Conservation (phyloP, 345 rosid genomes). For the Jatropha curcas region DNA sequence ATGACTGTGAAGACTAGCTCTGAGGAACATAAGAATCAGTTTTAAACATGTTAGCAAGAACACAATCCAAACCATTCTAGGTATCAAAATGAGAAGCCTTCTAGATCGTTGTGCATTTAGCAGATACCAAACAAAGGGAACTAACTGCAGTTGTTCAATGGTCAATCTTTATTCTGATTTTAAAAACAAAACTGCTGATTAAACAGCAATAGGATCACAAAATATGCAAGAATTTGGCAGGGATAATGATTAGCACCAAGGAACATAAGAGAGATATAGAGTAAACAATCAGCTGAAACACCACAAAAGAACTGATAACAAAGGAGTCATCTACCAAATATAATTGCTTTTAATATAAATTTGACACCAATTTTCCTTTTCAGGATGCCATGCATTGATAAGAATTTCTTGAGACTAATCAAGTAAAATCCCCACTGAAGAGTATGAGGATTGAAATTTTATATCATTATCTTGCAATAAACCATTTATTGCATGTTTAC, state of each 20-base stretch:
- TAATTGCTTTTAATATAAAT: not conserved
- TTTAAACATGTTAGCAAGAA: not conserved
- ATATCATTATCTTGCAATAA: not conserved
- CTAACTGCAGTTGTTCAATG: not conserved
- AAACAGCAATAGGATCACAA: not conserved
- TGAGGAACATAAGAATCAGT: not conserved
- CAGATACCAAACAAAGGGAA: not conserved
- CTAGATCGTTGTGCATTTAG: not conserved
- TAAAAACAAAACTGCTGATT: no score
- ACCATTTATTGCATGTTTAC: no score
- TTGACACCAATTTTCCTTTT: not conserved
- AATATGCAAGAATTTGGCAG: not conserved
- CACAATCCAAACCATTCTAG: not conserved
- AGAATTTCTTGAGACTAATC: not conserved
- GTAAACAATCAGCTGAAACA: not conserved
- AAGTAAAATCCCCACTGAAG: not conserved
- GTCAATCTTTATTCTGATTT: not conserved
- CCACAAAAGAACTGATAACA: not conserved
- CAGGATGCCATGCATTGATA: not conserved
- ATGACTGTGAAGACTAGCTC: not conserved
- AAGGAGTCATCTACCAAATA: not conserved
- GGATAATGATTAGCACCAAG: not conserved
- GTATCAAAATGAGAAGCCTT: not conserved
- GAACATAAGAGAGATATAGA: not conserved
- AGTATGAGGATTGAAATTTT: not conserved